Evolutionary conservation across 2,329 filamentous ascomycete species (phyloP).

Genomic region (Leptographium wingfieldii): DNA sequence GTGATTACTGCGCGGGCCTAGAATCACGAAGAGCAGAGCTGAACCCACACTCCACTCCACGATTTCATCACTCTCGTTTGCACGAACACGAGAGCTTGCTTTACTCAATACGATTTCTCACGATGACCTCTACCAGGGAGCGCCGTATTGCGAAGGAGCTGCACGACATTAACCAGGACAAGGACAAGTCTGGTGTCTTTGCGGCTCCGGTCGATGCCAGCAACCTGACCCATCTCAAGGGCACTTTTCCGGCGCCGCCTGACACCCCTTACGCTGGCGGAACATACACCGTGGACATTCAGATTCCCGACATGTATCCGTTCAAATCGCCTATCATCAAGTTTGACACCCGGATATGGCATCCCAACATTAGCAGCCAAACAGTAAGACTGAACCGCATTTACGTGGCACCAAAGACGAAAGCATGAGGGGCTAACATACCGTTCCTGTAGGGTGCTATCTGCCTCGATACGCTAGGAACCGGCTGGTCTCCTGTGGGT

Average conservation of each 20-base stretch:
- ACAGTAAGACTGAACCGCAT: constrained; percentile 45
- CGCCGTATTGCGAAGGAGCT: constrained; percentile 65
- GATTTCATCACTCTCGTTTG: neutral
- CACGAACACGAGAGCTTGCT: neutral
- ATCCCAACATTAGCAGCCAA: constrained; percentile 90
- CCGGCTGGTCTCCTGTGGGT: constrained; percentile 88
- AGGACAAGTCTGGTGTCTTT: constrained; percentile 58
- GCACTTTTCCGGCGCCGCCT: constrained; percentile 73
- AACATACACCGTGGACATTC: constrained; percentile 69
- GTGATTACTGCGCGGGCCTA: neutral
- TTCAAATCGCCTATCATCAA: constrained; percentile 87
- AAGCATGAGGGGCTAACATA: constrained; percentile 6
- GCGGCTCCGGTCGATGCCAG: constrained; percentile 52
- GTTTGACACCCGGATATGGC: constrained; percentile 91
- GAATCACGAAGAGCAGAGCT: neutral
- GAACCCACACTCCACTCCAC: neutral
- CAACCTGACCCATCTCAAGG: constrained; percentile 71
- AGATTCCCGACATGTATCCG: constrained; percentile 78
- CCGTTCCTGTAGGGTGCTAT: constrained; percentile 65
- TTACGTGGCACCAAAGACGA: neutral
- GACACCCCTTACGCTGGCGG: constrained; percentile 91
- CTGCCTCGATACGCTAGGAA: constrained; percentile 82
- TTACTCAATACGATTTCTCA: neutral
- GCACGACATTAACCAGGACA: constrained; percentile 60
- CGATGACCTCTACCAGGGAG: constrained; percentile 38